Percentiles rank a stretch among this genome's conserved stretches.
These are phyloP conservation scores for Penicillium cosmopolitanum DNA, from an alignment of 495 filamentous ascomycete species.

Conservation along the genomic window DNA sequence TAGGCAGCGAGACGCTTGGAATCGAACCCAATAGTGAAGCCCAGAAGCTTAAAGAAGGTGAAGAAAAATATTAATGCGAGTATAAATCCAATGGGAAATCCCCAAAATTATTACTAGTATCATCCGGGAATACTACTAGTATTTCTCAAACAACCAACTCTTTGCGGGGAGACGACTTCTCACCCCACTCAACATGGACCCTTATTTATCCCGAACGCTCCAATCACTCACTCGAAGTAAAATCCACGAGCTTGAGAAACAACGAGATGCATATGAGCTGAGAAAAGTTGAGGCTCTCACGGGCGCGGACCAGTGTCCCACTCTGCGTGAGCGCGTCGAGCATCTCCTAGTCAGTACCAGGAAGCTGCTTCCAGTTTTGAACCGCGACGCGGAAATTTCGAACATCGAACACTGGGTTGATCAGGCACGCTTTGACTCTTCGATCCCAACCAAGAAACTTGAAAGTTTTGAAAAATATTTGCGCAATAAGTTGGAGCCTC, in stretches of 20 bases:
- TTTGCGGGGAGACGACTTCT: not conserved
- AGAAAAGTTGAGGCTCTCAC: constrained; percentile 33
- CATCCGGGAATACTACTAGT: not conserved
- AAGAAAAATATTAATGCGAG: no score
- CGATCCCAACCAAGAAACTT: constrained; percentile 38
- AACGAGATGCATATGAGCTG: constrained; percentile 47
- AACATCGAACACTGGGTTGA: constrained; percentile 45
- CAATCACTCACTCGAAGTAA: constrained; percentile 61
- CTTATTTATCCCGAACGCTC: constrained; percentile 52
- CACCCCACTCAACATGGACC: constrained; percentile 5
- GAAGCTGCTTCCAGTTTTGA: constrained; percentile 14
- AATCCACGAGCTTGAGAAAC: constrained; percentile 56
- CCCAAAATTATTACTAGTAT: no score
- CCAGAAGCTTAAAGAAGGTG: not conserved
- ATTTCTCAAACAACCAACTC: no score
- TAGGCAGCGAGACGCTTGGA: not conserved
- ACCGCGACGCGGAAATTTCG: constrained; percentile 10
- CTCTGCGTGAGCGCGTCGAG: constrained; percentile 11
- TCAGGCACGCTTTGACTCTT: constrained; percentile 46
- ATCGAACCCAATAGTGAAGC: not conserved
- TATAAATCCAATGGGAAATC: no score
- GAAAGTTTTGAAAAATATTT: constrained; percentile 48
- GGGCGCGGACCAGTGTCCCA: constrained; percentile 6
- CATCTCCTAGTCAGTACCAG: constrained; percentile 19
- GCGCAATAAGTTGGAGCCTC: constrained; percentile 43